Percentiles rank a stretch among this genome's conserved stretches.
Evolutionary conservation across 805 yeast species (phyloP).

Genomic region (Lipomyces sp.): DNA sequence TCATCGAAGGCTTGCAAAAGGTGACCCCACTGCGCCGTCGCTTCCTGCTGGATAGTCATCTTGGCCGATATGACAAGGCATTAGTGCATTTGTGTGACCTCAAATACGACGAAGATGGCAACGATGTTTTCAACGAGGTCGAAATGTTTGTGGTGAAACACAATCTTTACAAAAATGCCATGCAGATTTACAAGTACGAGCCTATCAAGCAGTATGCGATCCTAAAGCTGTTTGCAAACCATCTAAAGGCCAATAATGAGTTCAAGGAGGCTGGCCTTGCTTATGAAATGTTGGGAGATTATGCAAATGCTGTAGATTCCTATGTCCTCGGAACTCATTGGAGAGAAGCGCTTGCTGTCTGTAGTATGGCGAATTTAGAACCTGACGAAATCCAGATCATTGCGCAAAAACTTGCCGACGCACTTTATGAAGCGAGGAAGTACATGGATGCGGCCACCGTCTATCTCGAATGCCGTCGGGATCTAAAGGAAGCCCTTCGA

Average conservation of each 20-base stretch:
- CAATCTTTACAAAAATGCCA: slow-evolving; percentile 69
- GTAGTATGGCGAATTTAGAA: slow-evolving; percentile 48
- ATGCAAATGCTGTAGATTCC: slow-evolving; percentile 66
- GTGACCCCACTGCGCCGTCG: slow-evolving; percentile 68
- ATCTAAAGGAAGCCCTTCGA: slow-evolving; percentile 65
- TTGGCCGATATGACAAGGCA: slow-evolving; percentile 72
- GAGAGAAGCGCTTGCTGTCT: slow-evolving; percentile 79
- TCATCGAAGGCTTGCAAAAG: slow-evolving; percentile 75
- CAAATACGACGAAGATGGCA: slow-evolving; percentile 41
- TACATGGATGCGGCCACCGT: slow-evolving; percentile 83
- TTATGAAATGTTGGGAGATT: slow-evolving; percentile 68
- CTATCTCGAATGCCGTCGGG: slow-evolving; percentile 62
- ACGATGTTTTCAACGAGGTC: slow-evolving; percentile 57
- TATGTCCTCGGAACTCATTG: slow-evolving; percentile 75
- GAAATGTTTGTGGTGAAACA: slow-evolving; percentile 72
- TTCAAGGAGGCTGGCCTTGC: slow-evolving; percentile 79
- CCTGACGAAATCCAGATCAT: slow-evolving; percentile 51
- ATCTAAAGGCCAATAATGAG: slow-evolving; percentile 53
- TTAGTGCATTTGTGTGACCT: slow-evolving; percentile 64
- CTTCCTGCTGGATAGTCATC: slow-evolving; percentile 78
- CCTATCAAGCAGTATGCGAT: slow-evolving; percentile 56
- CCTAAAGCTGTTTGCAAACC: slow-evolving; percentile 64
- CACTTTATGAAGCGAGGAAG: slow-evolving; percentile 64
- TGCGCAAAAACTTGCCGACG: slow-evolving; percentile 61
- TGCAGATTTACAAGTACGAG: slow-evolving; percentile 64